These are phyloP conservation scores for Phyllosticta paracitricarpa DNA, from an alignment of 2,329 filamentous ascomycete species.

Conservation along the genomic window DNA sequence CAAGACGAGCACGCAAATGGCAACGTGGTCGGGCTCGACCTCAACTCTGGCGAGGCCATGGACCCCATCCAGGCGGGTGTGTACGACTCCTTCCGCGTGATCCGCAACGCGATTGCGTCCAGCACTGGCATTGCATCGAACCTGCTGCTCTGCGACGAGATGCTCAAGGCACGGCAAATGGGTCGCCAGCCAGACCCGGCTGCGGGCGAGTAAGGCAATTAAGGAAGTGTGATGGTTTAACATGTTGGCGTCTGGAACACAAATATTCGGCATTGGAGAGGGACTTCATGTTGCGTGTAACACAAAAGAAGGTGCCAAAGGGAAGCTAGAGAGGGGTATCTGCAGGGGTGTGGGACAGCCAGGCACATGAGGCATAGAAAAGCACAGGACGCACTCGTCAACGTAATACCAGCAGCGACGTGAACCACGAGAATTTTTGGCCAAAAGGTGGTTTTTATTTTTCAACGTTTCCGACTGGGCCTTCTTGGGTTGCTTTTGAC, in stretches of 20 bases:
- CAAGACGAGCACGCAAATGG: conserved; percentile 81
- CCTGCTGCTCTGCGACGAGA: conserved; percentile 87
- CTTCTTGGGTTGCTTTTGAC: not conserved
- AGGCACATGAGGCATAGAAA: not conserved
- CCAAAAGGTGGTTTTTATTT: not conserved
- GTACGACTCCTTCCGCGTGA: conserved; percentile 90
- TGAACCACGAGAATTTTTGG: not conserved
- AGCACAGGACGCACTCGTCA: not conserved
- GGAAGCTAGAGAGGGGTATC: not conserved
- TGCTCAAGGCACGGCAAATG: conserved; percentile 98
- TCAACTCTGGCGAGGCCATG: conserved; percentile 85
- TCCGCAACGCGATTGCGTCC: conserved; percentile 88
- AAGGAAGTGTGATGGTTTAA: not conserved
- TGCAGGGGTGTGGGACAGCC: not conserved
- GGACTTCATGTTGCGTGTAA: conserved; percentile 2
- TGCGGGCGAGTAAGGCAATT: conserved; percentile 11
- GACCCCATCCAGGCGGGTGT: conserved; percentile 87
- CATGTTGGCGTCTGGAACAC: not conserved
- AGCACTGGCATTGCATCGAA: conserved; percentile 94
- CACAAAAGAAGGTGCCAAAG: not conserved
- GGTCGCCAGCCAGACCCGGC: conserved; percentile 24
- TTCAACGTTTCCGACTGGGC: not conserved
- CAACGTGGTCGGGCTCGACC: conserved; percentile 74
- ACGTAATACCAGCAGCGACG: not conserved
- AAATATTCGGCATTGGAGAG: not conserved